Evolutionary conservation across 306 rosid genomes (phyloP).

Genomic region (Prunus campanulata): DNA sequence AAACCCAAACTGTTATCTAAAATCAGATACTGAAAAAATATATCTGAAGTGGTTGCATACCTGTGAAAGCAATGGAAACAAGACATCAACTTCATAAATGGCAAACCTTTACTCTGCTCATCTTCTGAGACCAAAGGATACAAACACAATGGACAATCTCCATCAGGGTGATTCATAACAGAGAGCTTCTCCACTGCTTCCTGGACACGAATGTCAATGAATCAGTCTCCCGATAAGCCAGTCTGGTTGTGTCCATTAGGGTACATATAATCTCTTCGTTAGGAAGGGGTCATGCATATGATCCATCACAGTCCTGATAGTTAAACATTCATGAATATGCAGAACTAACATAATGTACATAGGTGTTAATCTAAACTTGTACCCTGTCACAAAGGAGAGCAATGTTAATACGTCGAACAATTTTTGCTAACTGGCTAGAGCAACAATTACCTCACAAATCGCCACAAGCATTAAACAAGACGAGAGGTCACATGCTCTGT

Average conservation of each 20-base stretch:
- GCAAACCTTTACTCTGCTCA: slow-evolving; percentile 42
- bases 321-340: neutral
- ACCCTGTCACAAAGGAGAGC: neutral
- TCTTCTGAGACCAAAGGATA: slow-evolving; percentile 57
- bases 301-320: neutral
- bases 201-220: slow-evolving; percentile 39
- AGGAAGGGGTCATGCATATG: neutral
- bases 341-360: neutral
- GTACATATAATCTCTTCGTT: neutral
- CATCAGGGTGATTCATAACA: slow-evolving; percentile 87
- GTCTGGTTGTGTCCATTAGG: neutral
- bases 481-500: slow-evolving; percentile 53
- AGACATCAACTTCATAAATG: slow-evolving; percentile 87
- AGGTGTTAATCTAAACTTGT: neutral
- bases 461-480: slow-evolving; percentile 72
- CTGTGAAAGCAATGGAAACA: slow-evolving; percentile 92
- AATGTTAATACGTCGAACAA: slow-evolving; percentile 8
- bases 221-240: neutral
- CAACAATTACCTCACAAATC: slow-evolving; percentile 66
- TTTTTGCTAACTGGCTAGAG: slow-evolving; percentile 10
- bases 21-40: neutral
- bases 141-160: slow-evolving; percentile 84
- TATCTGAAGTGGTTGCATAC: slow-evolving; percentile 22
- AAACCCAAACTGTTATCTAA: slow-evolving; percentile 6
- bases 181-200: slow-evolving; percentile 82